Conservation (phyloP, 1,284 basidiomycete genomes). For the Rhizoctonia solani region DNA sequence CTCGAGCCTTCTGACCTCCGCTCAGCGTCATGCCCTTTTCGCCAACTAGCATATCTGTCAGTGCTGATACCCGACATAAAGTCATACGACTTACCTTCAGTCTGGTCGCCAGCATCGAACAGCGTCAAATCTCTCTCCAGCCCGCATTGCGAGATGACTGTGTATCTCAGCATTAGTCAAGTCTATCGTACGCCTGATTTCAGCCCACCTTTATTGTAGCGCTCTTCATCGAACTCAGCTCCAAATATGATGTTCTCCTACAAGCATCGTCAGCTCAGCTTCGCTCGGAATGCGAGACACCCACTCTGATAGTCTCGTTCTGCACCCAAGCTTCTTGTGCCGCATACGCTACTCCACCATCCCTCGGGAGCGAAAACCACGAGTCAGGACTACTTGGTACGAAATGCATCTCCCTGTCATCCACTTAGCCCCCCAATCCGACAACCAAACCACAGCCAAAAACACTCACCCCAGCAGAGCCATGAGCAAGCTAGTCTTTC, state of each 20-base stretch:
- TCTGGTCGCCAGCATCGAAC: conserved; percentile 66
- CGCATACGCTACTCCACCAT: conserved; percentile 34
- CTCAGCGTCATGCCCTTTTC: conserved; percentile 66
- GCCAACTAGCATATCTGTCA: no score
- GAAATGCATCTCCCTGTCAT: conserved; percentile 36
- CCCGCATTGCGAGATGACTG: conserved; percentile 48
- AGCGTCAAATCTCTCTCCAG: conserved; percentile 50
- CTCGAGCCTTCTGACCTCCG: no score
- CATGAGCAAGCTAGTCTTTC: conserved; percentile 44
- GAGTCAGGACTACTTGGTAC: conserved; percentile 31
- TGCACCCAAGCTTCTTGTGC: conserved; percentile 35
- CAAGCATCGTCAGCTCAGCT: not conserved
- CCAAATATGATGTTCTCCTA: conserved; percentile 61
- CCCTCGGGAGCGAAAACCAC: conserved; percentile 24
- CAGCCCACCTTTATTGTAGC: conserved; percentile 50
- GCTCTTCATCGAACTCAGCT: conserved; percentile 52
- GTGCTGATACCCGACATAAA: no score
- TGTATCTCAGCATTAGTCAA: not conserved
- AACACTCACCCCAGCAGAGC: conserved; percentile 54
- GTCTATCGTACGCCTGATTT: not conserved
- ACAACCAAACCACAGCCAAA: conserved; percentile 37
- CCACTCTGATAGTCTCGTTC: conserved; percentile 45
- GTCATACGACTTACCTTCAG: conserved; percentile 58
- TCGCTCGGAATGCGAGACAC: not conserved
- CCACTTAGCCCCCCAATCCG: not conserved